These are phyloP conservation scores for Passalora sequoiae DNA, from an alignment of 2,329 filamentous ascomycete species.

Conservation along the genomic window DNA sequence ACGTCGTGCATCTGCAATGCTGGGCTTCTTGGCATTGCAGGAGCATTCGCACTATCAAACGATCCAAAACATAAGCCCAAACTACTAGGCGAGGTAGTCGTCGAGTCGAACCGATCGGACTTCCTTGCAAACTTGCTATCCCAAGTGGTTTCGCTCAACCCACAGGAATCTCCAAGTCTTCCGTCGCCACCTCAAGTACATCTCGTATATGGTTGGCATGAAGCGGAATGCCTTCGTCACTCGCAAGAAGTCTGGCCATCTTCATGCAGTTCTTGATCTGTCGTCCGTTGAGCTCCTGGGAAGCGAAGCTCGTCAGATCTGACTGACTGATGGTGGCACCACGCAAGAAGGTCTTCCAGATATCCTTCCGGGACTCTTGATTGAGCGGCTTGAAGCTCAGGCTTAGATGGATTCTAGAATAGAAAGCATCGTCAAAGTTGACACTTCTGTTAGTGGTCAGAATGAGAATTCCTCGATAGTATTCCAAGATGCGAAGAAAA, in stretches of 20 bases:
- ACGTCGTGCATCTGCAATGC: too few species aligned
- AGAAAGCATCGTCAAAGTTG: slow-evolving; percentile 36
- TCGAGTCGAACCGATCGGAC: too few species aligned
- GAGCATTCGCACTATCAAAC: too few species aligned
- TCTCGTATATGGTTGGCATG: slow-evolving; percentile 1
- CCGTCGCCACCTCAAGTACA: slow-evolving; percentile 3
- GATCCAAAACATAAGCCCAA: too few species aligned
- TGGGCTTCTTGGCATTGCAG: too few species aligned
- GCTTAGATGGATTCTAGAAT: slow-evolving; percentile 34
- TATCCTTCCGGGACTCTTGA: slow-evolving; percentile 42
- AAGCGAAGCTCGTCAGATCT: slow-evolving; percentile 11
- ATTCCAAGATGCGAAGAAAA: slow-evolving; percentile 12
- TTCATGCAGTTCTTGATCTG: slow-evolving; percentile 22
- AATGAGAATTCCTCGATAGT: slow-evolving; percentile 38
- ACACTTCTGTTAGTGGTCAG: slow-evolving; percentile 37
- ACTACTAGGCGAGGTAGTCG: too few species aligned
- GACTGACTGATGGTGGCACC: slow-evolving; percentile 5
- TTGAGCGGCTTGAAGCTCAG: slow-evolving; percentile 17
- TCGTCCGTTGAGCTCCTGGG: slow-evolving; percentile 13
- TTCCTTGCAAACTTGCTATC: too few species aligned
- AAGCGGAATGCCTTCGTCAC: slow-evolving; percentile 5
- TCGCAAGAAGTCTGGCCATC: slow-evolving; percentile 16
- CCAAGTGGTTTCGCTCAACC: too few species aligned
- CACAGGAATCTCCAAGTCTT: slow-evolving; percentile 4
- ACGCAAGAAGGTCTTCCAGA: slow-evolving; percentile 72